Percentiles rank a stretch among this genome's conserved stretches.
Conservation (phyloP, 2,329 filamentous ascomycete genomes). For the Capronia epimyces region DNA sequence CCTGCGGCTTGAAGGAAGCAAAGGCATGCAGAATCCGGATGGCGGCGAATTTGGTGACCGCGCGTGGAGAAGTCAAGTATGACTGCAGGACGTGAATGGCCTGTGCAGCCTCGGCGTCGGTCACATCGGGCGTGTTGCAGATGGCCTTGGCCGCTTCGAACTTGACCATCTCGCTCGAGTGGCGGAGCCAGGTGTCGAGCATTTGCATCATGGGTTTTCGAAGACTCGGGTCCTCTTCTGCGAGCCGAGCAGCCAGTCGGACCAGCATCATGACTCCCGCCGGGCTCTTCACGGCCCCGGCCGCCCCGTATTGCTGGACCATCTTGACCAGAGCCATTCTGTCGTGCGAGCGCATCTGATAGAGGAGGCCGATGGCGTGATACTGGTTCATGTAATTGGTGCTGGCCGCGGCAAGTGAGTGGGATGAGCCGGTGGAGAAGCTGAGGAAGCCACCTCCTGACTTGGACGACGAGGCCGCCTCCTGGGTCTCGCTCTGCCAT, state of each 20-base stretch:
- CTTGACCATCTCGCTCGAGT: conserved; percentile 99
- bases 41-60: conserved; percentile 95
- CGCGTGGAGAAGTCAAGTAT: conserved; percentile 90
- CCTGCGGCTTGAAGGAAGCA: conserved; percentile 89
- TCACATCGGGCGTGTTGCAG: conserved; percentile 87
- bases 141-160: conserved; percentile 98
- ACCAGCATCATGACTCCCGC: conserved; percentile 90
- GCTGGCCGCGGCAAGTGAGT: conserved; percentile 66
- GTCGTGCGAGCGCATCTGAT: conserved; percentile 96
- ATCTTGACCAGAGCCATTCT: conserved; percentile 99
- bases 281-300: conserved; percentile 90
- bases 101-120: conserved; percentile 83
- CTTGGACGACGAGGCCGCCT: conserved; percentile 85
- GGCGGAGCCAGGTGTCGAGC: conserved; percentile 89
- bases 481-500: conserved; percentile 98
- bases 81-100: conserved; percentile 93
- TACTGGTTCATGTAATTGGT: conserved; percentile 98
- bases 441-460: conserved; percentile 86
- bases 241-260: conserved; percentile 83
- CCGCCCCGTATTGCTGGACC: conserved; percentile 96
- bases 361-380: conserved; percentile 92
- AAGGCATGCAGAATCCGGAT: conserved; percentile 95
- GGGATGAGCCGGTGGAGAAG: conserved; percentile 72
- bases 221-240: conserved; percentile 83
- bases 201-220: conserved; percentile 96